These are phyloP conservation scores for Ampelomyces quisqualis DNA, from an alignment of 2,329 filamentous ascomycete species.

Conservation along the genomic window DNA sequence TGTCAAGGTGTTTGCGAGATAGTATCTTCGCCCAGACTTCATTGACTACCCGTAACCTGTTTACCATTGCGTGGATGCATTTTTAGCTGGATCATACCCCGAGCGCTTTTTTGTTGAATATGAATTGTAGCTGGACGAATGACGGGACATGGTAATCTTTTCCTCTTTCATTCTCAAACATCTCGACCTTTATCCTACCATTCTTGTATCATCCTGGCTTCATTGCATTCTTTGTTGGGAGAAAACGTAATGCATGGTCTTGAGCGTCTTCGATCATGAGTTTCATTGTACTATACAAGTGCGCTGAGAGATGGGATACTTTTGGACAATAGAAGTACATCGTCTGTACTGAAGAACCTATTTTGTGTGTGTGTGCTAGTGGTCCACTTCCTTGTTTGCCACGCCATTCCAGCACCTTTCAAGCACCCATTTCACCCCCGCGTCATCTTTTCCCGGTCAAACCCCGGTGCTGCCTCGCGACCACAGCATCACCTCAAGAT, in stretches of 20 bases:
- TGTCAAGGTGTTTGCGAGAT: slow-evolving; percentile 76
- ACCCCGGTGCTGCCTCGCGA: slow-evolving; percentile 3
- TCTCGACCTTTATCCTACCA: slow-evolving; percentile 3
- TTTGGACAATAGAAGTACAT: slow-evolving; percentile 2
- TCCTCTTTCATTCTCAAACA: slow-evolving; percentile 4
- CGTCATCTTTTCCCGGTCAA: background rate
- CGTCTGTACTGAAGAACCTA: background rate
- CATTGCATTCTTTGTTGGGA: slow-evolving; percentile 2
- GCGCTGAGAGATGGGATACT: slow-evolving; percentile 1
- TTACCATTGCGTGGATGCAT: slow-evolving; percentile 17
- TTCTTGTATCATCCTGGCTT: slow-evolving; percentile 13
- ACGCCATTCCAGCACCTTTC: too few relatives aligned
- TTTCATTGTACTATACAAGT: slow-evolving; percentile 6
- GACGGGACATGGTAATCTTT: slow-evolving; percentile 17
- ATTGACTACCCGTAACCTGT: slow-evolving; percentile 12
- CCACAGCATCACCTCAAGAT: slow-evolving; percentile 1
- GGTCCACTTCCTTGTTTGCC: background rate
- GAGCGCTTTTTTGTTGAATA: slow-evolving; percentile 10
- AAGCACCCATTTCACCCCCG: background rate
- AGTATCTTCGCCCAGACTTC: slow-evolving; percentile 14
- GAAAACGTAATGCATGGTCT: slow-evolving; percentile 8
- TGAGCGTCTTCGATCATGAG: slow-evolving; percentile 3
- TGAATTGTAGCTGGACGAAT: slow-evolving; percentile 11
- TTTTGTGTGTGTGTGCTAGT: background rate
- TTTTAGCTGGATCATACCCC: slow-evolving; percentile 23